Base-by-base conservation (phyloP, 257 asterid genomes). In the Ophiorrhiza pumila region DNA sequence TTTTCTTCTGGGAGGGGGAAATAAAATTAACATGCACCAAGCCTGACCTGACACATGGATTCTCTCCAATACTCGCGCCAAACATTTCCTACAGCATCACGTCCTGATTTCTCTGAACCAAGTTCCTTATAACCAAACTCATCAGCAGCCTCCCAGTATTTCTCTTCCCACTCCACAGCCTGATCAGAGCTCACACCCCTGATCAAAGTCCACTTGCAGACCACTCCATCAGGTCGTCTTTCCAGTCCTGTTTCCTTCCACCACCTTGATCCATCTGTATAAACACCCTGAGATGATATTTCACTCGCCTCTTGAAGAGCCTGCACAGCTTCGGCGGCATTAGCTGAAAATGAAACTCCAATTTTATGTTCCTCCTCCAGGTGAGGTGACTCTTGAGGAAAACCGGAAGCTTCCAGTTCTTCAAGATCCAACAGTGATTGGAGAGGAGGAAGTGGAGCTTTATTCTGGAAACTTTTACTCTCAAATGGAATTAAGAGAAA, bases 91-190 rank as follows among this genome's bases (percentile, higher is more conserved):
- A 73, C 63, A 79, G 98, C 90, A 84, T 94, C 96, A 20, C 99
- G 95, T 18, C 99, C 99, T 0, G 96, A 94, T 83, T 94, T 94
- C 88, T 94, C 98, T n/a, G 99, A 90, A 20, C 97, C 99, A 6
- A 91, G 96, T 85, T 94, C 99, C 83, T 87, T 94, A 76, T 94
- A 89, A 18, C 96, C 97, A 34, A 91, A 79, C 75, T 90, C 98
- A 31, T 90, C 90, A 37, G 99, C 91, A 74, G 99, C 97, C 87
- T 94, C 99, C 99, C 99, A 94, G 74, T 88, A 94, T 68, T 94
- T 94, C 66, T 86, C 90, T 82, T 94, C 99, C 97, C 97, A 94
- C 82, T 94, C 99, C 29, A 87, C 77, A 76, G 84, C 69, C 78
- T 79, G 80, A 75, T 94, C 97, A 53, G 89, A 86, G 81, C 95